phyloP scores from a whole-genome alignment of 768 basidiomycete species.

The Melanogaster broomeanus region DNA sequence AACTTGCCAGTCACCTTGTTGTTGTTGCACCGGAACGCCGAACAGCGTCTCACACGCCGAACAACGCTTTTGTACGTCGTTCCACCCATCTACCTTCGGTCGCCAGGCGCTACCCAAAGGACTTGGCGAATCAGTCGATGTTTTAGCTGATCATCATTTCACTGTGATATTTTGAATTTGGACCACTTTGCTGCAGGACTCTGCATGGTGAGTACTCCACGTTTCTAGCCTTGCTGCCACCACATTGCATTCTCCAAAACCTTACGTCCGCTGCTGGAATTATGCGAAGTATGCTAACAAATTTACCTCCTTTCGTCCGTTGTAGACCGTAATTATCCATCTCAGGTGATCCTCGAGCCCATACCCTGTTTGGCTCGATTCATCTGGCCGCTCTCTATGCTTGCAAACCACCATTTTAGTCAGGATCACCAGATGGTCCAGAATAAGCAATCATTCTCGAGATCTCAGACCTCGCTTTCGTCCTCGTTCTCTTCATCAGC shows the following conservation, averaged over 20 bases:
- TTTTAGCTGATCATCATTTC: slow-evolving; percentile 26
- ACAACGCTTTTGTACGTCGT: slow-evolving; percentile 13
- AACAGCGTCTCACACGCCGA: slow-evolving; percentile 16
- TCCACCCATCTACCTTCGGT: slow-evolving; percentile 12
- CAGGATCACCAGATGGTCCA: slow-evolving; percentile 30
- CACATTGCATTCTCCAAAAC: slow-evolving; percentile 21
- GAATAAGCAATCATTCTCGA: slow-evolving; percentile 39
- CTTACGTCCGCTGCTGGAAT: slow-evolving; percentile 10
- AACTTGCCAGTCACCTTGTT: too few species aligned
- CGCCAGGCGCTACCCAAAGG: slow-evolving; percentile 6
- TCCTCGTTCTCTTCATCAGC: slow-evolving; percentile 48
- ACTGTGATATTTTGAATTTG: slow-evolving; percentile 2
- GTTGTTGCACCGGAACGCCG: not conserved
- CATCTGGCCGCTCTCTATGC: slow-evolving; percentile 14
- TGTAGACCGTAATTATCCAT: slow-evolving; percentile 32
- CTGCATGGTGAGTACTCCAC: slow-evolving; percentile 29
- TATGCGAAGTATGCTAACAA: slow-evolving; percentile 18
- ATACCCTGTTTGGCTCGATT: slow-evolving; percentile 27
- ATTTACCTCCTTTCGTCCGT: slow-evolving; percentile 10
- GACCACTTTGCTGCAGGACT: slow-evolving; percentile 12
- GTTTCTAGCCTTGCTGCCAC: slow-evolving; percentile 25
- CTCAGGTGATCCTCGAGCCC: slow-evolving; percentile 27
- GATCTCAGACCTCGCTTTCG: slow-evolving; percentile 42
- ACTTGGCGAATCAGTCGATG: slow-evolving; percentile 17
- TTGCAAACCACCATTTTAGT: slow-evolving; percentile 19